A percentile compares a stretch with the other conserved stretches of the same genome.
These are phyloP conservation scores for Immersiella caudata DNA, from an alignment of 495 filamentous ascomycete genomes.

Conservation along the genomic window DNA sequence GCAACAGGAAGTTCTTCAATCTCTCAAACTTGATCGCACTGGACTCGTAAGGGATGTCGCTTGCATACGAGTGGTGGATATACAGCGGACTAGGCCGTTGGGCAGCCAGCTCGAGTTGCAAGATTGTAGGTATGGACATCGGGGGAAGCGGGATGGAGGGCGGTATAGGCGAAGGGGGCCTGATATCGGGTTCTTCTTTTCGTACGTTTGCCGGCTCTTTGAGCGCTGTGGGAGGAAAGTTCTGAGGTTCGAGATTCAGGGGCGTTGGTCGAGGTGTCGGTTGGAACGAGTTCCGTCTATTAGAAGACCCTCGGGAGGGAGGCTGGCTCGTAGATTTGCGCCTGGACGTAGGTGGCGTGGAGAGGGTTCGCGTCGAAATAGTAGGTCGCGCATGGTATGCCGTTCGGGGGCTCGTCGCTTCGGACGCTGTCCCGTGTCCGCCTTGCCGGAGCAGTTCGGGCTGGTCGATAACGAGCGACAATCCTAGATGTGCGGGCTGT, in stretches of 20 bases:
- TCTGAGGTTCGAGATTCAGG: conserved; percentile 36
- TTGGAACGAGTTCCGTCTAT: conserved; percentile 40
- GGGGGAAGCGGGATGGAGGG: conserved; percentile 78
- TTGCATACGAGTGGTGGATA: conserved; percentile 72
- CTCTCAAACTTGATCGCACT: conserved; percentile 94
- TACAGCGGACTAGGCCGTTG: conserved; percentile 83
- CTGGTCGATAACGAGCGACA: conserved; percentile 1
- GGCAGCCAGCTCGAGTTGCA: conserved; percentile 85
- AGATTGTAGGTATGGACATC: conserved; percentile 81
- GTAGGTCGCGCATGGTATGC: conserved; percentile 23
- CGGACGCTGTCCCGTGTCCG: conserved; percentile 2
- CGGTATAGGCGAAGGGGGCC: conserved; percentile 67
- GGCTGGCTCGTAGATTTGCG: conserved; percentile 36
- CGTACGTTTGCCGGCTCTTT: conserved; percentile 18
- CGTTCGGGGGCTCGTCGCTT: conserved; percentile 1
- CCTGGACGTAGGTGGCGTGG: conserved; percentile 48
- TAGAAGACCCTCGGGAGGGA: conserved; percentile 25
- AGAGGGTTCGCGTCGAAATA: conserved; percentile 42
- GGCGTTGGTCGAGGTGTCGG: conserved; percentile 32
- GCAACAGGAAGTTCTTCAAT: conserved; percentile 82
- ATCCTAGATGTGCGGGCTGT: conserved; percentile 16
- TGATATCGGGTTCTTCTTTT: conserved; percentile 31
- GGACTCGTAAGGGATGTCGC: conserved; percentile 89
- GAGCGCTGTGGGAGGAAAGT: conserved; percentile 21
- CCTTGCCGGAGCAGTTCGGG: neutral